Percentiles rank a stretch among this genome's conserved stretches.
Conservation (phyloP, 139 green algal species). For the Coccomyxa sp. region DNA sequence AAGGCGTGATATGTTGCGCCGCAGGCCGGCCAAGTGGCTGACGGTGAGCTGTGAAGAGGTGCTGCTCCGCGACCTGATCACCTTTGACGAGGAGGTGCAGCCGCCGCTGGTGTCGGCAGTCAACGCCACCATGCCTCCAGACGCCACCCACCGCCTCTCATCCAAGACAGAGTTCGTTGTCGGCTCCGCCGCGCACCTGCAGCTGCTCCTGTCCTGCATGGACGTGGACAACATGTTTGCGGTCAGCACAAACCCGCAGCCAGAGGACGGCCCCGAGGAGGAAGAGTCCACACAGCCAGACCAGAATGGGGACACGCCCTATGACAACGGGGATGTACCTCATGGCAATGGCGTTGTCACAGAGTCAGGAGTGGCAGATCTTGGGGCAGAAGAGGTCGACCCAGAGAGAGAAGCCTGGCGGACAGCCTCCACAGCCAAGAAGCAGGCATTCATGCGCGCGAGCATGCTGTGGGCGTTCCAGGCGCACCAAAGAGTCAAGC, state of each 20-base stretch:
- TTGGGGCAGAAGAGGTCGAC: too few relatives aligned
- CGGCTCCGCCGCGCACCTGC: background rate
- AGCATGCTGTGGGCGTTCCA: constrained; percentile 9
- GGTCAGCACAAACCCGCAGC: background rate
- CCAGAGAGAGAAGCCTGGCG: too few relatives aligned
- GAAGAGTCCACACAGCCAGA: too few relatives aligned
- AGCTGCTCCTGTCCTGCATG: background rate
- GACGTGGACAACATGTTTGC: constrained; percentile 3
- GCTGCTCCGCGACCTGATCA: background rate
- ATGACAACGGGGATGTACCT: too few relatives aligned
- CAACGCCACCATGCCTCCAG: too few relatives aligned
- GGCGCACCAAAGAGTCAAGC: background rate
- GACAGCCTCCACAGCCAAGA: background rate
- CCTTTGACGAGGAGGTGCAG: background rate
- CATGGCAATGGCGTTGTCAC: too few relatives aligned
- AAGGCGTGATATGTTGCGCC: background rate
- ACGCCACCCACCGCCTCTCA: too few relatives aligned
- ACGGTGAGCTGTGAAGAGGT: background rate
- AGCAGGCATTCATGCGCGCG: background rate
- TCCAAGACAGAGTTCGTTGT: background rate
- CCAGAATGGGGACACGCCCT: too few relatives aligned
- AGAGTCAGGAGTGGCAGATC: too few relatives aligned
- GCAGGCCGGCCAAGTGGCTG: background rate
- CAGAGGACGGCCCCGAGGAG: too few relatives aligned
- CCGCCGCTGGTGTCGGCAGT: too few relatives aligned